Conservation (phyloP, 352 stramenopile species). For the Halophytophthora polymorphica region DNA sequence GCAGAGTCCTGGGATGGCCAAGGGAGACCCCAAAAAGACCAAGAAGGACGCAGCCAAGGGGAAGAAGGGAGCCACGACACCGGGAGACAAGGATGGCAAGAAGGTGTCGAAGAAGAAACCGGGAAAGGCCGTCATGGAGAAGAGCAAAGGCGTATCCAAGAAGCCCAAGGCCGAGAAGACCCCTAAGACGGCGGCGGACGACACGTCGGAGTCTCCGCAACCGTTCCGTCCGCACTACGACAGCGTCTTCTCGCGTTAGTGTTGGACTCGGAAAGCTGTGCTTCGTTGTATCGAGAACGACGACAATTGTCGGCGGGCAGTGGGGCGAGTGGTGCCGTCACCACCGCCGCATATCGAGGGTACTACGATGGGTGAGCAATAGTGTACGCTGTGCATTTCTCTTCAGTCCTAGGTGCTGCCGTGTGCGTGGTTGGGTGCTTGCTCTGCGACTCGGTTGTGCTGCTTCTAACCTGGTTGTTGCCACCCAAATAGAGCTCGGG, state of each 20-base stretch:
- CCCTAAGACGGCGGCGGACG: slow-evolving; percentile 10
- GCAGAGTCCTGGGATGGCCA: slow-evolving; percentile 6
- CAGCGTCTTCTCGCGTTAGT: slow-evolving; percentile 59
- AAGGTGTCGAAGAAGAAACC: slow-evolving; percentile 39
- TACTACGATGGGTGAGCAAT: too few species aligned
- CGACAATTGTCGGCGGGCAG: background rate
- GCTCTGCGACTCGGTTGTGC: too few species aligned
- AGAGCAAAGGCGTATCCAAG: slow-evolving; percentile 14
- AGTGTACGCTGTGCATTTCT: too few species aligned
- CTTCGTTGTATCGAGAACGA: too few species aligned
- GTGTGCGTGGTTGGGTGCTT: too few species aligned
- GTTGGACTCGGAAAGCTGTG: background rate
- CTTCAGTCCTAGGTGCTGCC: too few species aligned
- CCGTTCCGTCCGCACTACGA: slow-evolving; percentile 61
- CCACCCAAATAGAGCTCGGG: too few species aligned
- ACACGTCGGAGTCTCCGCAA: slow-evolving; percentile 6
- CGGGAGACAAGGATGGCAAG: slow-evolving; percentile 23
- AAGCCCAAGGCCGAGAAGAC: slow-evolving; percentile 20
- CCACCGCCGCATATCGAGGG: too few species aligned
- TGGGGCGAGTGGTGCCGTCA: slow-evolving; percentile 1
- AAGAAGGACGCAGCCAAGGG: slow-evolving; percentile 34
- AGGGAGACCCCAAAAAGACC: slow-evolving; percentile 34
- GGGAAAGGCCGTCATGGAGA: slow-evolving; percentile 13
- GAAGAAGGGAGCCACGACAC: slow-evolving; percentile 22
- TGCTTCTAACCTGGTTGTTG: too few species aligned